Evolutionary conservation across 768 basidiomycete species (phyloP), one percentile per base, ranked within the genome.

Genomic region (Daedaleopsis nitida): DNA sequence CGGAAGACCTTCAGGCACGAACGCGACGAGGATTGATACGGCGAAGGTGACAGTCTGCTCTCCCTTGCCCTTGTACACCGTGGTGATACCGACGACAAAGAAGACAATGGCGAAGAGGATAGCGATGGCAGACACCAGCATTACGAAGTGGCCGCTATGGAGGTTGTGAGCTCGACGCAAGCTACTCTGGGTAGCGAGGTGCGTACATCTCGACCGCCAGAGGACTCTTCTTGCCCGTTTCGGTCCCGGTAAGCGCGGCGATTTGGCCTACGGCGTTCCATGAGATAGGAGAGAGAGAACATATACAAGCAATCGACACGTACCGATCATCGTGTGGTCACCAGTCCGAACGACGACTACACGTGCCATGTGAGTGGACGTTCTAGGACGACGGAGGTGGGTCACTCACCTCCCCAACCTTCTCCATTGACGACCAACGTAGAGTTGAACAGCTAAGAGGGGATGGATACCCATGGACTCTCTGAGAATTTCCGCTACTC

Each of bases 401-500:
- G 45, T 76, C 83, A 68, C 67, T 42, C 5, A 86, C 86, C 70
- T 59, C 86, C 86, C 82, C 84, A 88, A 59, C 75, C 87, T 77
- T 89, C 86, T n/a, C 87, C 87, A 65, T 87, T 88, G 59, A 89
- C 84, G 12, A 87, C 73, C 12, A 88, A 75, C 4, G 87, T 88
- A 5, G 86, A 87, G 66, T 88, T 88, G 73, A 88, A 89, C n/a
- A 82, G 79, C 86, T 88, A 48, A 12, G 32, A 23, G 37, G 21
- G 24, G 47, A 23, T 14, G 45, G 6, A 17, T 39, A 5, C 6
- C 4, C 5, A n/a, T n/a, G 5, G 14, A 19, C 24, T 6, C n/a
- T 1, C 19, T 7, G 16, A 38, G 42, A 17, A n/a, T 44, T 27
- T 3, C 7, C 27, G 47, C 2, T 27, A 63, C 75, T 47, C 67